These are phyloP conservation scores for Penicillium cinerascens DNA, from an alignment of 495 filamentous ascomycete genomes.

Conservation along the genomic window DNA sequence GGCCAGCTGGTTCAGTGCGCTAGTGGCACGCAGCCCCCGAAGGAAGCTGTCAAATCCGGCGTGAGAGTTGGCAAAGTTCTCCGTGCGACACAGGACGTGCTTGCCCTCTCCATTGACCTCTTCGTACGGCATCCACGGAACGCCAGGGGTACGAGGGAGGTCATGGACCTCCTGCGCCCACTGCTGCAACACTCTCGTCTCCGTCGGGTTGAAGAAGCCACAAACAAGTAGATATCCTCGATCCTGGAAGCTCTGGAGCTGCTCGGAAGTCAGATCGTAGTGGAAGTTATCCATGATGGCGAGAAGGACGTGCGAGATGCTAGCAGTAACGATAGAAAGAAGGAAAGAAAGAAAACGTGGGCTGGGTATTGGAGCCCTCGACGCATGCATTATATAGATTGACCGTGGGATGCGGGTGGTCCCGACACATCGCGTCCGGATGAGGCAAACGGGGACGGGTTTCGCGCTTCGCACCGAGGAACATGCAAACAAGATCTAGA, in stretches of 20 bases:
- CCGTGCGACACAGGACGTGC: conserved; percentile 42
- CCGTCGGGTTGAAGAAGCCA: conserved; percentile 25
- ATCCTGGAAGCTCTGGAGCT: conserved; percentile 34
- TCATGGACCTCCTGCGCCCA: conserved; percentile 44
- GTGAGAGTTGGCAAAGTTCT: conserved; percentile 47
- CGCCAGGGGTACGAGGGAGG: conserved; percentile 33
- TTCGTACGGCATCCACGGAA: conserved; percentile 47
- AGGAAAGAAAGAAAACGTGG: background rate
- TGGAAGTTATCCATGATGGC: conserved; percentile 22
- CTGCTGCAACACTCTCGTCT: conserved; percentile 30
- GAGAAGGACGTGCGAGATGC: too few species aligned
- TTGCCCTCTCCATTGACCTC: conserved; percentile 41
- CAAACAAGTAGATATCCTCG: conserved; percentile 40
- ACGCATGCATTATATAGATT: conserved; percentile 10
- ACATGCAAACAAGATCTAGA: background rate
- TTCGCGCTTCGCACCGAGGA: conserved; percentile 13
- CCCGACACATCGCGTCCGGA: background rate
- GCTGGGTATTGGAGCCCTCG: background rate
- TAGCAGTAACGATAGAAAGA: too few species aligned
- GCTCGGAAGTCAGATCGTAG: conserved; percentile 24
- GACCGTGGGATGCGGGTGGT: background rate
- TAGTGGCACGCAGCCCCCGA: conserved; percentile 32
- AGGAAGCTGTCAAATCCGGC: conserved; percentile 37
- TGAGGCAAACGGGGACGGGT: background rate
- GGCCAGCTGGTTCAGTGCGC: conserved; percentile 35